Conservation (phyloP, 257 asterid species). For the Solanum boliviense region DNA sequence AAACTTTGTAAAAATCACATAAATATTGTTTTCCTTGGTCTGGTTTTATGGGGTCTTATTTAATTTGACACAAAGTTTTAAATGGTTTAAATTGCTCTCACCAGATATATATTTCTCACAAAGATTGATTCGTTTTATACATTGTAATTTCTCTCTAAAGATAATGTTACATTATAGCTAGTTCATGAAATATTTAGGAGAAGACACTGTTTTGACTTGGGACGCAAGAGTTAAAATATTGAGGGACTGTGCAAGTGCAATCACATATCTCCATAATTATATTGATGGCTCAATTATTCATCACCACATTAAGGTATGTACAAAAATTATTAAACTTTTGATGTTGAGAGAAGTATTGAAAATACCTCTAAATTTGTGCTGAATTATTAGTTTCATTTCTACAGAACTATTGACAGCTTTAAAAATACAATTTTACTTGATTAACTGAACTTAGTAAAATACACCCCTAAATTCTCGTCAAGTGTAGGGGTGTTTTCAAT, state of each 20-base stretch:
- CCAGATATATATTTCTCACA: neutral
- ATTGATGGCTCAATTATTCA: conserved; percentile 70
- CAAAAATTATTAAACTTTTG: no score
- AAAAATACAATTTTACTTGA: no score
- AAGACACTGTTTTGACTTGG: conserved; percentile 52
- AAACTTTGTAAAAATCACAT: neutral
- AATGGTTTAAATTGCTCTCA: conserved; percentile 28
- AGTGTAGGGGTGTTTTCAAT: no score
- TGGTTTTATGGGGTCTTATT: neutral
- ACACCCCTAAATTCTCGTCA: no score
- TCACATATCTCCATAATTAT: conserved; percentile 56
- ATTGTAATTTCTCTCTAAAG: neutral
- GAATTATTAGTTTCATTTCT: no score
- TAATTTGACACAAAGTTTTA: conserved; percentile 1
- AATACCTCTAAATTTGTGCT: no score
- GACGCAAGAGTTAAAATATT: conserved; percentile 48
- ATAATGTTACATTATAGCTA: neutral
- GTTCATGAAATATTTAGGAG: conserved; percentile 27
- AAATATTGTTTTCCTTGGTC: neutral
- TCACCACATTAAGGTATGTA: conserved; percentile 54
- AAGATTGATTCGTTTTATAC: neutral
- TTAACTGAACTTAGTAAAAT: no score
- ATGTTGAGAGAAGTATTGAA: no score
- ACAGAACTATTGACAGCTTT: no score
- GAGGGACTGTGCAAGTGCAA: conserved; percentile 62